A percentile compares a stretch with the other conserved stretches of the same genome.
These are phyloP conservation scores for Cicer cuneatum DNA, from an alignment of 306 rosid species.

Conservation along the genomic window DNA sequence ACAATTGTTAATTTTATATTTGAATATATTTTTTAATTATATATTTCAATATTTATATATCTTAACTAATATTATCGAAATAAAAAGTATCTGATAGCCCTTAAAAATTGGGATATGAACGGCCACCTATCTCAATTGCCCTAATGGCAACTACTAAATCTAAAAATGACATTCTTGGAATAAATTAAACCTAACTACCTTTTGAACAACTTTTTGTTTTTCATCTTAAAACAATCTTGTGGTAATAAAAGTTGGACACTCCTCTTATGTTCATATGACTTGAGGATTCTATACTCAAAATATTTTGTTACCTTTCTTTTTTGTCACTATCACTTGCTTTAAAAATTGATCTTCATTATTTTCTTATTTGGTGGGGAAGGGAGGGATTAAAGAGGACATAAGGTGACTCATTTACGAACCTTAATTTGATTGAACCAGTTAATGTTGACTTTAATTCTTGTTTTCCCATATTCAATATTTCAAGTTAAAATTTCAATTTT, in stretches of 20 bases:
- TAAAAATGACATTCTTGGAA: too few relatives aligned
- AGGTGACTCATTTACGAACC: background rate
- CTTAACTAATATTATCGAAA: too few relatives aligned
- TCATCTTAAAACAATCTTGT: background rate
- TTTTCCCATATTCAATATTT: slow-evolving; percentile 8
- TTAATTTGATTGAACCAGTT: background rate
- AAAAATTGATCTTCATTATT: background rate
- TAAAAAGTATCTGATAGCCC: too few relatives aligned
- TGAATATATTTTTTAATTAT: too few relatives aligned
- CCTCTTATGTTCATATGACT: slow-evolving; percentile 26
- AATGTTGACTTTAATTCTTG: slow-evolving; percentile 5
- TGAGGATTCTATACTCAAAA: background rate
- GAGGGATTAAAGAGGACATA: too few relatives aligned
- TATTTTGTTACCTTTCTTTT: background rate
- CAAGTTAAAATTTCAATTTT: background rate
- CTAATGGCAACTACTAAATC: too few relatives aligned
- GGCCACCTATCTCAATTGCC: too few relatives aligned
- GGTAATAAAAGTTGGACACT: slow-evolving; percentile 44
- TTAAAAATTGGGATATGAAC: too few relatives aligned
- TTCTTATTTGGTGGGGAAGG: background rate
- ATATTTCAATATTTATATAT: too few relatives aligned
- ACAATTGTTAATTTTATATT: too few relatives aligned
- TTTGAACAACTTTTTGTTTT: background rate
- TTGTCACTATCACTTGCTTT: slow-evolving; percentile 18
- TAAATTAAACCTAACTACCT: too few relatives aligned